Base-by-base conservation (phyloP, 768 basidiomycete species). In the Chalciporus pseudorubinellus region DNA sequence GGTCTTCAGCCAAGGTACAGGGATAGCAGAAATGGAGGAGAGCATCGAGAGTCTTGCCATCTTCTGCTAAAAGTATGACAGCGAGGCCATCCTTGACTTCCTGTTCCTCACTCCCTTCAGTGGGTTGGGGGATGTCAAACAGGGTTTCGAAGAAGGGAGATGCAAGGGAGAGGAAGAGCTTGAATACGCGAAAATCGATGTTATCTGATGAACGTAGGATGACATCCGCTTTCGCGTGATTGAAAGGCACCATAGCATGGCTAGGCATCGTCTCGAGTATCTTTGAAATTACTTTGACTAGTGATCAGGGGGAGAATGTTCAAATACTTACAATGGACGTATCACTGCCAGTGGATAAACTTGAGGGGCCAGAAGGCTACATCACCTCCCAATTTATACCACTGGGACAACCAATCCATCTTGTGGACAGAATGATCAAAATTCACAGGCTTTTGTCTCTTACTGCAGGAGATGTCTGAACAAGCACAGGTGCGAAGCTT, bases 81-180 rank as follows among this genome's bases (percentile, higher is more conserved):
- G 47, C 33, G n/a, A 65, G 53, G 14, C 49, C 54, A 19, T 66
- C 58, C 31, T 43, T 58, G 11, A 22, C 33, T 12, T 58, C 62
- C 39, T 49, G 55, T 5, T 46, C 51, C 5, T 36, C 41, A 16
- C n/a, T 28, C 7, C 11, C 44, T 39, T 53, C 21, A 13, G 44
- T 14, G n/a, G 67, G 52, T 29, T 72, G 65, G 3, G 67, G 65
- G 8, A 68, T 46, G n/a, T 51, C 34, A 42, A 73, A 68, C 47
- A 74, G 60, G 19, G 57, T 51, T 26, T 63, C 55, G 51, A 72
- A 76, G 53, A 68, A 60, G 0, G 68, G 60, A 11, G 73, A 74
- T 0, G 71, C 60, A 16, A 70, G 60, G 12, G 62, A 59, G 18
- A 73, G 67, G 36, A 73, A 63, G 6, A 60, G 51, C 16, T 59